Evolutionary conservation across 257 asterid genomes (phyloP), one percentile per base, ranked within the genome.

Genomic region (Echites panduratus): DNA sequence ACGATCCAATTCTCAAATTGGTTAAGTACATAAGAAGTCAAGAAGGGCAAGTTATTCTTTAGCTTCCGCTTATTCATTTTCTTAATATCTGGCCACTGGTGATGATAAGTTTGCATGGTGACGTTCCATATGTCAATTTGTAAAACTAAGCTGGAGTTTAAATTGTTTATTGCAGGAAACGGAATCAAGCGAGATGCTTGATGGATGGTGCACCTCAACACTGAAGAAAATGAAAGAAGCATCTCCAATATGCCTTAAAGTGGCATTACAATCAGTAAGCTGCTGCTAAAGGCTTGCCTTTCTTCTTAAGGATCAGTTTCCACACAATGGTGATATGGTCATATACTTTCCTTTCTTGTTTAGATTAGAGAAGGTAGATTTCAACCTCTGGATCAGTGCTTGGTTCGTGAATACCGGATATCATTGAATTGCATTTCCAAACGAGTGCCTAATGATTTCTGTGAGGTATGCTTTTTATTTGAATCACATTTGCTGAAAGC

Each of bases 361-460:
- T 38, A 94, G 99, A 89, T 94, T 50, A 87, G 98, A 67, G 97
- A 89, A 84, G 98, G 98, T 69, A 90, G 99, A 75, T 95, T 92
- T 79, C 92, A 86, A 81, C 88, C 98, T 59, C 95, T 95, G 35
- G 98, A 95, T 77, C 95, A 85, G 76, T 95, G 99, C 78, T 89
- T 95, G 75, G 82, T 85, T 6, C 86, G 94, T 54, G 99, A 95
- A 75, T 90, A 95, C 75, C 89, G 95, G 19, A 80, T 88, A 70
- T 90, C 97, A 69, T 67, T 89, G 63, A 89, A 77, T 82, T 90
- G 84, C 85, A 84, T 90, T 70, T 88, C 96, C n/a, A 86, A 83
- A 57, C 77, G 70, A 35, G 63, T 84, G 66, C 92, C 98, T 1
- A 82, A 80, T 35, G 96, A 95, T 68, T 92, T 95, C 67, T 73